Evolutionary conservation across 352 stramenopile species (phyloP).

Genomic region (Phytophthora citricola): DNA sequence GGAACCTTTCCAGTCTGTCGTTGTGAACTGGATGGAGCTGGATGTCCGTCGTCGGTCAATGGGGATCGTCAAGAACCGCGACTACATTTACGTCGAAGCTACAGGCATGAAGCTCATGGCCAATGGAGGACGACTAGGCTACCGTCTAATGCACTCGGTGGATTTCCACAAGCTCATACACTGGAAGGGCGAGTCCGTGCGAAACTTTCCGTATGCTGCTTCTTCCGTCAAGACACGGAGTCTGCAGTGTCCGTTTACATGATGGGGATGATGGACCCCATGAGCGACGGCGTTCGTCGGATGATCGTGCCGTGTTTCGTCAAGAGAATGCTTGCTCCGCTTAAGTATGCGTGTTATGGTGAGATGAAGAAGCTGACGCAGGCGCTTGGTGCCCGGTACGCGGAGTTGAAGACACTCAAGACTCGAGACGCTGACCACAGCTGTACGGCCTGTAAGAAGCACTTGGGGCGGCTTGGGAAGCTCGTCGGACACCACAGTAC

Average conservation of each 20-base stretch:
- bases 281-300: conserved; percentile 27
- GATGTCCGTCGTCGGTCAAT: conserved; percentile 38
- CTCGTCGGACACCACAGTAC: conserved; percentile 26
- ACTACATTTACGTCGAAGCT: conserved; percentile 69
- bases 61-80: conserved; percentile 48
- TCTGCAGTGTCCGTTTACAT: conserved; percentile 46
- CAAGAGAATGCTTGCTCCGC: conserved; percentile 38
- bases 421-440: conserved; percentile 19
- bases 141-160: conserved; percentile 45
- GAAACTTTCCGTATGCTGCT: conserved; percentile 53
- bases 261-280: conserved; percentile 35
- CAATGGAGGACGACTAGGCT: conserved; percentile 38
- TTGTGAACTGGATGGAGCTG: conserved; percentile 49
- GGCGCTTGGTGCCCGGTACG: conserved; percentile 26
- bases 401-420: conserved; percentile 24
- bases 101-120: conserved; percentile 30
- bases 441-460: conserved; percentile 25
- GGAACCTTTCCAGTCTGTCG: conserved; percentile 52
- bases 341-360: conserved; percentile 40
- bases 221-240: conserved; percentile 42
- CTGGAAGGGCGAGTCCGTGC: conserved; percentile 44
- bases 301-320: conserved; percentile 44
- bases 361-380: conserved; percentile 56
- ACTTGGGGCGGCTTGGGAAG: conserved; percentile 27
- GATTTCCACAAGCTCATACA: conserved; percentile 47